Base-by-base conservation (phyloP, 257 asterid species). In the Vinca minor region DNA sequence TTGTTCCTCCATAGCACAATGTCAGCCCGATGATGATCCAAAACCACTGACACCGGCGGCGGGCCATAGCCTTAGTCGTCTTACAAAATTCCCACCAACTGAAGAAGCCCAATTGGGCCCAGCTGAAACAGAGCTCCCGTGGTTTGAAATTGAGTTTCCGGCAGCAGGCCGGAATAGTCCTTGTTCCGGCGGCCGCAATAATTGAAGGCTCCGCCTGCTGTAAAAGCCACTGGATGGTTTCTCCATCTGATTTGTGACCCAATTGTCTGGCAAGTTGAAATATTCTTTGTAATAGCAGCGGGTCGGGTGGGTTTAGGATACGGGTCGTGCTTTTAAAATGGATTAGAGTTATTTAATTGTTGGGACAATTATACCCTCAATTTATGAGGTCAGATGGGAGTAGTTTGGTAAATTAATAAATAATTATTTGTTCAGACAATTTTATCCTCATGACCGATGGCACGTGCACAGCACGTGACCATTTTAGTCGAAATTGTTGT, bases 1-100 rank as follows among this genome's bases (percentile, higher is more conserved):
- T 87, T 92, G 84, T 92, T 92, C 76, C 96, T 80, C 98, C 98
- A 92, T 8, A 92, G 88, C 63, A 92, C 75, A 39, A 92, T 83
- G 69, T 92, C 98, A 26, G 98, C 76, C 74, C 8, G 83, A 70
- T 14, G 79, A 62, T 4, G 85, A 72, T 10, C 79, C 85, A 45
- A 75, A 83, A 5, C 79, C 84, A 67, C 68, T 26, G 28, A 69
- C 71, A 35, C 57, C 60, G n/a, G 67, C 67, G 17, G 78, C 76
- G 49, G 85, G 82, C 94, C 90, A 83, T 62, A 70, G 68, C 47
- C 59, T 48, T 14, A 26, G 18, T 15, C 80, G 4, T 34, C 88
- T 71, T 67, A 80, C 86, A 38, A 81, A 73, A 73, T 74, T 73
- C 73, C 77, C 91, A 72, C 77, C 82, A 60, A 66, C 64, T 66